A percentile compares a stretch with the other conserved stretches of the same genome.
These are phyloP conservation scores for Pseudogymnoascus verrucosus DNA, from an alignment of 2,329 filamentous ascomycete genomes.

Conservation along the genomic window DNA sequence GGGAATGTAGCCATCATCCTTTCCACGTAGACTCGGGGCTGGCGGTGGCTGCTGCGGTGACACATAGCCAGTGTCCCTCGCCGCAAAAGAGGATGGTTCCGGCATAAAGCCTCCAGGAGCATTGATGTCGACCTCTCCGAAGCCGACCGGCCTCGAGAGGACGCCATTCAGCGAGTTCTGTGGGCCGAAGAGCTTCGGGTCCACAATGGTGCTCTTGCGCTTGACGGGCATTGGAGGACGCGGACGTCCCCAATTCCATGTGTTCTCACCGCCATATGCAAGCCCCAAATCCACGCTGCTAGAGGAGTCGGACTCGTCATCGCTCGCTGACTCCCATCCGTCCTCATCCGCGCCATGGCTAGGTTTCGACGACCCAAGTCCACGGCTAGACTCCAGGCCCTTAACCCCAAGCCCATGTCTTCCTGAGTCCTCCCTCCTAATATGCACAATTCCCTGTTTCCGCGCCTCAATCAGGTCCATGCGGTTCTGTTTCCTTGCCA, in stretches of 20 bases:
- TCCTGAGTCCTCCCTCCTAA: conserved; percentile 1
- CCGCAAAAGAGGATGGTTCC: background rate
- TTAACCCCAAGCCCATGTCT: background rate
- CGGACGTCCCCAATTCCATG: conserved; percentile 27
- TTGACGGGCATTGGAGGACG: conserved; percentile 26
- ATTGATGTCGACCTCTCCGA: conserved; percentile 34
- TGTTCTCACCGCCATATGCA: conserved; percentile 51
- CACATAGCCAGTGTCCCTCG: background rate
- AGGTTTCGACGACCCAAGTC: conserved; percentile 21
- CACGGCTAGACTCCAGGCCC: conserved; percentile 17
- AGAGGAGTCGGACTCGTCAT: conserved; percentile 42
- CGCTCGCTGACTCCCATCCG: conserved; percentile 51
- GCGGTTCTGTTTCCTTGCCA: conserved; percentile 34
- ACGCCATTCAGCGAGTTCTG: conserved; percentile 52
- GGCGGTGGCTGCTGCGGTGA: conserved; percentile 10
- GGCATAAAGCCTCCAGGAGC: conserved; percentile 3
- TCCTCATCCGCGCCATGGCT: conserved; percentile 38
- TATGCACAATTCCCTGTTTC: conserved; percentile 10
- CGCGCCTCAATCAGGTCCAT: conserved; percentile 29
- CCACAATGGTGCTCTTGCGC: conserved; percentile 44
- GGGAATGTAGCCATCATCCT: background rate
- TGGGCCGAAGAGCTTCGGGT: conserved; percentile 51
- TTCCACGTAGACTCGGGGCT: conserved; percentile 15
- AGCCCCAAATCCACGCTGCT: conserved; percentile 48
- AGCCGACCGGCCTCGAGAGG: conserved; percentile 49